A percentile compares a stretch with the other conserved stretches of the same genome.
phyloP scores from a whole-genome alignment of 495 filamentous ascomycete species.

The Aspergillus asperescens region DNA sequence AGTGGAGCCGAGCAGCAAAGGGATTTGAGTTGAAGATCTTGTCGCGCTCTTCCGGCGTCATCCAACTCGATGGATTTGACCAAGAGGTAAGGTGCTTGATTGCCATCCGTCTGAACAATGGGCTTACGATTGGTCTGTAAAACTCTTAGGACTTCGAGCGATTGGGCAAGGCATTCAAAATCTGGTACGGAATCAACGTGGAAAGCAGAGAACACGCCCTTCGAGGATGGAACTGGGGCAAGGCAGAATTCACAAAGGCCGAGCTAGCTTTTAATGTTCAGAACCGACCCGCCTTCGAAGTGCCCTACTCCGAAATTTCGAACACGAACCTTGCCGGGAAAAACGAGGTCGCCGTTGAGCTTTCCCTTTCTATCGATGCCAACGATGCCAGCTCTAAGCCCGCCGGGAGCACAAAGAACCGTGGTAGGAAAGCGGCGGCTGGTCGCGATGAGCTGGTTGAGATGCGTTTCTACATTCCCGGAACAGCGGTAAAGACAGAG shows the following conservation, averaged over 20 bases:
- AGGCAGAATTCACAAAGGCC: constrained; percentile 91
- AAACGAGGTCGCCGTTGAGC: constrained; percentile 96
- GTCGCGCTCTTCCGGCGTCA: constrained; percentile 72
- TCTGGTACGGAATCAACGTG: constrained; percentile 90
- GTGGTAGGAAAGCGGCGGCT: constrained; percentile 82
- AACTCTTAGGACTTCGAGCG: constrained; percentile 75
- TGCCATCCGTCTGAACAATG: not conserved
- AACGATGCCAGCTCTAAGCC: constrained; percentile 62
- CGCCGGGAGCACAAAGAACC: constrained; percentile 69
- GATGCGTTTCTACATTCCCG: constrained; percentile 98
- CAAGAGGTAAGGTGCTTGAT: constrained; percentile 62
- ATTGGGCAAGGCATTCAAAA: constrained; percentile 83
- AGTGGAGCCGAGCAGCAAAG: constrained; percentile 91
- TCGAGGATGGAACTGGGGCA: constrained; percentile 99
- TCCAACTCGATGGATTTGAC: constrained; percentile 92
- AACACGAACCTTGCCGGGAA: constrained; percentile 97
- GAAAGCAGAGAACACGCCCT: constrained; percentile 90
- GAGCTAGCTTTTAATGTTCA: constrained; percentile 96
- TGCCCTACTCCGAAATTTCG: constrained; percentile 94
- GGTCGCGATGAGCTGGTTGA: constrained; percentile 91
- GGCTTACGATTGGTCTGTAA: not conserved
- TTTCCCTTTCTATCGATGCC: constrained; percentile 65
- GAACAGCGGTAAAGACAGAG: constrained; percentile 79
- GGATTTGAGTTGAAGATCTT: constrained; percentile 91
- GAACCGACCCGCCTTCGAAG: constrained; percentile 94